Percentiles rank a stretch among this genome's conserved stretches.
phyloP scores from a whole-genome alignment of 176 grass and related monocot genomes.

The Carex scoparia region DNA sequence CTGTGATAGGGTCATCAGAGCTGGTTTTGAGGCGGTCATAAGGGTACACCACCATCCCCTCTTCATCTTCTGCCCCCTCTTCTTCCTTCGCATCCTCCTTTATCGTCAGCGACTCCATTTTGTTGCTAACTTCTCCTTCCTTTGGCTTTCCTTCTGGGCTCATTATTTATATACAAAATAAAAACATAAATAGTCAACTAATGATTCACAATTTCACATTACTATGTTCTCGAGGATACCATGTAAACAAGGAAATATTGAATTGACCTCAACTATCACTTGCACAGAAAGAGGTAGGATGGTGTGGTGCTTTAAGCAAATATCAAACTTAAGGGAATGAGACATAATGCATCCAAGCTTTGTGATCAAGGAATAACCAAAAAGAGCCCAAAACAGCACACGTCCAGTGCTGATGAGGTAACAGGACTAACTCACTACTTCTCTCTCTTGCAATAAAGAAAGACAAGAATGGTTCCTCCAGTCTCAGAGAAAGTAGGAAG shows the following conservation, averaged over 20 bases:
- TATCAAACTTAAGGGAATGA: not conserved
- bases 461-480: not conserved
- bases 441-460: not conserved
- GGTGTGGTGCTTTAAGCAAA: not conserved
- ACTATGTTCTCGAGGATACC: not conserved
- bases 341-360: no score
- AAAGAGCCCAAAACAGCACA: not conserved
- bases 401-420: conserved; percentile 21
- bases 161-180: not conserved
- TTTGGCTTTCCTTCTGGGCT: conserved; percentile 15
- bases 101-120: conserved; percentile 29
- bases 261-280: not conserved
- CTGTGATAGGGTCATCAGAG: conserved; percentile 53
- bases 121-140: conserved; percentile 4
- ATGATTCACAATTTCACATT: not conserved
- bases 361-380: not conserved
- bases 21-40: conserved; percentile 71
- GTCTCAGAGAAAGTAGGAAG: not conserved
- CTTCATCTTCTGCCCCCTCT: conserved; percentile 73
- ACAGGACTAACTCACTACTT: not conserved
- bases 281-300: not conserved
- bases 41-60: conserved; percentile 50
- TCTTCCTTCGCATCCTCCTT: conserved; percentile 48
- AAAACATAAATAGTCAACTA: not conserved
- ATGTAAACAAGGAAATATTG: not conserved